phyloP scores from a whole-genome alignment of 2,329 filamentous ascomycete species.

The Lasiodiplodia gonubiensis region DNA sequence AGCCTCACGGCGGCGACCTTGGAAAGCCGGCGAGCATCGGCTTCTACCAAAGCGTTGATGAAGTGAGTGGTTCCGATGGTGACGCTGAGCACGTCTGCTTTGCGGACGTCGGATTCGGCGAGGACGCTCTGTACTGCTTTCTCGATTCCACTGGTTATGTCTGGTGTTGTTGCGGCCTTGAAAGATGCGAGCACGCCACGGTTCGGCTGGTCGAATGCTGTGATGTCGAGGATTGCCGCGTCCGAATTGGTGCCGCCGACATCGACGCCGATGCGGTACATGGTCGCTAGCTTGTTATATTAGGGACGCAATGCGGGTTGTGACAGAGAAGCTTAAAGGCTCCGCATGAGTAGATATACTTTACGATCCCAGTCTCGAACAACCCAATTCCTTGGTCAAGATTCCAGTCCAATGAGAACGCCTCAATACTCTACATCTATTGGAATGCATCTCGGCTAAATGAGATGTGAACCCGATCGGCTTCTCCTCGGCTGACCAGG shows the following conservation, averaged over 20 bases:
- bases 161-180: conserved; percentile 48
- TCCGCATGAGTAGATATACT: neutral
- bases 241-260: conserved; percentile 50
- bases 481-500: too few species aligned
- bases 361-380: neutral
- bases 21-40: conserved; percentile 56
- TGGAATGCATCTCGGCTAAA: neutral
- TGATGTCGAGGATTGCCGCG: conserved; percentile 40
- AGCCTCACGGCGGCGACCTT: conserved; percentile 62
- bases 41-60: conserved; percentile 64
- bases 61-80: conserved; percentile 58
- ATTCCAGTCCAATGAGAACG: too few species aligned
- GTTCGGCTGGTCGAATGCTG: conserved; percentile 34
- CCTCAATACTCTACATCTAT: neutral
- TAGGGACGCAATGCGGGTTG: neutral
- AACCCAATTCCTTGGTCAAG: too few species aligned
- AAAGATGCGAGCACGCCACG: conserved; percentile 29
- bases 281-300: neutral
- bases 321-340: neutral
- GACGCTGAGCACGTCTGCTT: conserved; percentile 24
- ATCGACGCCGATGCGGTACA: conserved; percentile 41
- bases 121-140: conserved; percentile 46
- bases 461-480: neutral
- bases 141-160: conserved; percentile 51
- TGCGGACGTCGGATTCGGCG: conserved; percentile 36